phyloP scores from a whole-genome alignment of 1,139 yeast genomes.

The Geotrichum cucujoidarum region DNA sequence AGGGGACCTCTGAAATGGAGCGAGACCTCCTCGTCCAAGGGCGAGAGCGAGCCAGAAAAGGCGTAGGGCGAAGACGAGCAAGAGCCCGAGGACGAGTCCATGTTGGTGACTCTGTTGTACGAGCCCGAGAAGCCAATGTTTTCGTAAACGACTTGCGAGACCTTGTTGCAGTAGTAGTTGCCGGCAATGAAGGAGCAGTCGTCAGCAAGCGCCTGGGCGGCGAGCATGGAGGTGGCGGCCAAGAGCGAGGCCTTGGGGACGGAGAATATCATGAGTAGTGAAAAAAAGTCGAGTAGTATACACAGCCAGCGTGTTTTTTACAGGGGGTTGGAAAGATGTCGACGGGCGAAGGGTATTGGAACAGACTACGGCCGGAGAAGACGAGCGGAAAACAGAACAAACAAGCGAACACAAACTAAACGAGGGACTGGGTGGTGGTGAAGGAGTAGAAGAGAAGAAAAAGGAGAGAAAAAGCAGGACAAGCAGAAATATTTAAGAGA shows the following conservation, averaged over 20 bases:
- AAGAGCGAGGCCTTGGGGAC: conserved; percentile 1
- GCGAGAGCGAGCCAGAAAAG: conserved; percentile 74
- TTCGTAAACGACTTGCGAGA: conserved; percentile 61
- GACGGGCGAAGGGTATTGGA: too few relatives aligned
- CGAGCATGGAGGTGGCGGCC: conserved; percentile 7
- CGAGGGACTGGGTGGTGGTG: not conserved
- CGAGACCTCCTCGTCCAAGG: conserved; percentile 82
- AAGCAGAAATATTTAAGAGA: too few relatives aligned
- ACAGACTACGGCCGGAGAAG: not conserved
- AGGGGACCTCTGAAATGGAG: conserved; percentile 95
- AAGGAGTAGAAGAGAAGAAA: not conserved
- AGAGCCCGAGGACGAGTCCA: conserved; percentile 63
- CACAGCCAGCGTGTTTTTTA: not conserved
- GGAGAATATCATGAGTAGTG: not conserved
- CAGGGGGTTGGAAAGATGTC: too few relatives aligned
- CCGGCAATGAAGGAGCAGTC: conserved; percentile 43
- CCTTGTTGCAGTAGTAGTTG: conserved; percentile 75
- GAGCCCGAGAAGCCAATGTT: conserved; percentile 78
- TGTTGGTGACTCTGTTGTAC: conserved; percentile 62
- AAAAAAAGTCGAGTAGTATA: not conserved
- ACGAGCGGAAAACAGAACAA: not conserved
- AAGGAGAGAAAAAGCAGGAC: not conserved
- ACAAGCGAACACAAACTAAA: not conserved
- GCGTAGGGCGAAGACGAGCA: conserved; percentile 49
- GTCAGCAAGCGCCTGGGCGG: conserved; percentile 12